Percentiles rank a stretch among this genome's conserved stretches.
These are phyloP conservation scores for Fusarium sp. DNA, from an alignment of 2,329 filamentous ascomycete genomes.

Conservation along the genomic window DNA sequence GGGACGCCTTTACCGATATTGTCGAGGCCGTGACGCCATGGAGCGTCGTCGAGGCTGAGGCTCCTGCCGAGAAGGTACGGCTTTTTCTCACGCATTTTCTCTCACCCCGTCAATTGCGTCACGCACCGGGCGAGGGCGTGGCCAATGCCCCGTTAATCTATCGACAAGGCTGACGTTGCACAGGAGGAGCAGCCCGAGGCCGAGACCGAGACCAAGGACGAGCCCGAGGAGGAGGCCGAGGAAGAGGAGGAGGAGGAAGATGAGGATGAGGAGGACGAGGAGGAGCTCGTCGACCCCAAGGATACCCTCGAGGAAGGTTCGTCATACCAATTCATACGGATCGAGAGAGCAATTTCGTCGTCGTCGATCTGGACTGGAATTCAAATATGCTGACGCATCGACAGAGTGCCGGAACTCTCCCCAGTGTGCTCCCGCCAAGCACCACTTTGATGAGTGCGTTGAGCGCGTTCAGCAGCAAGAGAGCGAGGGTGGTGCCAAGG, in stretches of 20 bases:
- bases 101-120: slow-evolving; percentile 32
- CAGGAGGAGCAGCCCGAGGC: slow-evolving; percentile 56
- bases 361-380: slow-evolving; percentile 19
- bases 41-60: slow-evolving; percentile 70
- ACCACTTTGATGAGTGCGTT: slow-evolving; percentile 98
- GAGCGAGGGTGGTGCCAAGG: slow-evolving; percentile 74
- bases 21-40: slow-evolving; percentile 71
- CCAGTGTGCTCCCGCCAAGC: slow-evolving; percentile 86
- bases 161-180: slow-evolving; percentile 29
- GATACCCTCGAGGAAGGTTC: slow-evolving; percentile 90
- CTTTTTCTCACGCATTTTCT: slow-evolving; percentile 34
- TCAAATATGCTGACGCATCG: slow-evolving; percentile 33
- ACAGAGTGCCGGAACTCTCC: slow-evolving; percentile 89
- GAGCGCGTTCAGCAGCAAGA: slow-evolving; percentile 76
- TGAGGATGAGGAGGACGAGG: slow-evolving; percentile 75
- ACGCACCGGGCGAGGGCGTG: slow-evolving; percentile 4
- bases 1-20: slow-evolving; percentile 69
- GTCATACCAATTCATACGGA: slow-evolving; percentile 47
- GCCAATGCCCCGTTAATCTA: background rate
- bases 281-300: slow-evolving; percentile 87
- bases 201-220: slow-evolving; percentile 55
- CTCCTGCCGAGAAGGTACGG: slow-evolving; percentile 68
- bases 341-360: slow-evolving; percentile 35
- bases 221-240: slow-evolving; percentile 53
- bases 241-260: slow-evolving; percentile 59